Percentiles rank a stretch among this genome's conserved stretches.
Evolutionary conservation across 805 yeast species (phyloP).

Genomic region (Ogataea kodamae): DNA sequence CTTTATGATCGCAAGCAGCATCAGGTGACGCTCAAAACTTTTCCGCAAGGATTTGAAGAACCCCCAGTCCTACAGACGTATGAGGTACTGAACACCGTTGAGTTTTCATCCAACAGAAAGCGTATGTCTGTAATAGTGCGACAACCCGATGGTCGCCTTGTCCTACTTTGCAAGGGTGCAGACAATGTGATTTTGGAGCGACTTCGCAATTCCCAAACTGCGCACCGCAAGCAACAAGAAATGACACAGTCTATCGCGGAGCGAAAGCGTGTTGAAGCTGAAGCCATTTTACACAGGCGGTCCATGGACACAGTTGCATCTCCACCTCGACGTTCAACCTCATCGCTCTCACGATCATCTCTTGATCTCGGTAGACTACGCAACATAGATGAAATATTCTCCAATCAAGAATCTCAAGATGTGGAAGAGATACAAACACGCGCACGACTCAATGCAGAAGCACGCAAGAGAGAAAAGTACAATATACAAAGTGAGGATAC

Average conservation of each 20-base stretch:
- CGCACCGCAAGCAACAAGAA: conserved; percentile 61
- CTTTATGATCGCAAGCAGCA: conserved; percentile 65
- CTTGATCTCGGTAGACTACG: conserved; percentile 21
- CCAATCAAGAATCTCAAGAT: conserved; percentile 46
- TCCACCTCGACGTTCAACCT: conserved; percentile 28
- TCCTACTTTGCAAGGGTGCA: conserved; percentile 91
- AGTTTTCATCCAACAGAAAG: conserved; percentile 83
- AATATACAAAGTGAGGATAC: conserved; percentile 27
- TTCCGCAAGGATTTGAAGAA: conserved; percentile 74
- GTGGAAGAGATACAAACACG: conserved; percentile 49
- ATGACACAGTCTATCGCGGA: conserved; percentile 52
- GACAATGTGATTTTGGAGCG: conserved; percentile 84
- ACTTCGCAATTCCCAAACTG: conserved; percentile 55
- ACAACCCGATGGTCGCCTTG: conserved; percentile 71
- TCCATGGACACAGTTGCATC: conserved; percentile 36
- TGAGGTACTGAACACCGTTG: conserved; percentile 75
- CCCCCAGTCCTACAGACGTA: conserved; percentile 65
- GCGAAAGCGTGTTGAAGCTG: conserved; percentile 78
- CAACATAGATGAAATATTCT: conserved; percentile 24
- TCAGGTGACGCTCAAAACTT: conserved; percentile 63
- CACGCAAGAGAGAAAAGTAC: conserved; percentile 57
- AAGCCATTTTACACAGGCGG: conserved; percentile 55
- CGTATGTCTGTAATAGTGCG: conserved; percentile 87
- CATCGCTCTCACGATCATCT: conserved; percentile 23
- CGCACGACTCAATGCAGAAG: conserved; percentile 56